These are phyloP conservation scores for Hirschfeldia incana DNA, from an alignment of 345 rosid species.

Conservation along the genomic window DNA sequence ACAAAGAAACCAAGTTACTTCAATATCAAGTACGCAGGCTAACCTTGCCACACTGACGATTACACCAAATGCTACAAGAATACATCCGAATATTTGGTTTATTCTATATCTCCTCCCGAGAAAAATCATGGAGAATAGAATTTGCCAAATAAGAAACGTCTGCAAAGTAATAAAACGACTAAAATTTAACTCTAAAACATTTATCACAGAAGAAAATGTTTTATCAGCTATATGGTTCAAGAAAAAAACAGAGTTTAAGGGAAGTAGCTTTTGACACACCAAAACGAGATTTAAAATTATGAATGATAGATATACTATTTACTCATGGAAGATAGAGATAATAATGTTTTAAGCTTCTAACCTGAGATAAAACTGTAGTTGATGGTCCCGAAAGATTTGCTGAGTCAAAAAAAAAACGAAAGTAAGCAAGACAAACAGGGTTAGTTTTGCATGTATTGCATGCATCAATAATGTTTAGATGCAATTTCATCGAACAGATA, in stretches of 20 bases:
- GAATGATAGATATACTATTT: neutral
- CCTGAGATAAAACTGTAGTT: slow-evolving; percentile 94
- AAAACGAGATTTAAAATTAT: neutral
- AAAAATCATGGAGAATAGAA: slow-evolving; percentile 76
- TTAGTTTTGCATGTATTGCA: neutral
- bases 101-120: slow-evolving; percentile 86
- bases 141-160: slow-evolving; percentile 97
- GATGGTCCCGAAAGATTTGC: slow-evolving; percentile 95
- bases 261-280: neutral
- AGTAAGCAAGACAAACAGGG: slow-evolving; percentile 29
- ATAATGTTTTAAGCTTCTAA: slow-evolving; percentile 33
- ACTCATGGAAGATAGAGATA: slow-evolving; percentile 2
- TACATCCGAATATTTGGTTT: slow-evolving; percentile 82
- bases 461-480: neutral
- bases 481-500: neutral
- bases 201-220: neutral
- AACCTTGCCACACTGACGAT: slow-evolving; percentile 90
- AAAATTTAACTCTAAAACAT: slow-evolving; percentile 11
- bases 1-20: slow-evolving; percentile 6
- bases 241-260: neutral
- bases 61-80: slow-evolving; percentile 78
- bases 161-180: slow-evolving; percentile 43
- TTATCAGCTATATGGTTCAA: neutral
- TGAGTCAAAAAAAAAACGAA: slow-evolving; percentile 46
- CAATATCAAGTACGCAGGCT: slow-evolving; percentile 7